Evolutionary conservation across 2,329 filamentous ascomycete genomes (phyloP).

Genomic region (Penicillium sp.): DNA sequence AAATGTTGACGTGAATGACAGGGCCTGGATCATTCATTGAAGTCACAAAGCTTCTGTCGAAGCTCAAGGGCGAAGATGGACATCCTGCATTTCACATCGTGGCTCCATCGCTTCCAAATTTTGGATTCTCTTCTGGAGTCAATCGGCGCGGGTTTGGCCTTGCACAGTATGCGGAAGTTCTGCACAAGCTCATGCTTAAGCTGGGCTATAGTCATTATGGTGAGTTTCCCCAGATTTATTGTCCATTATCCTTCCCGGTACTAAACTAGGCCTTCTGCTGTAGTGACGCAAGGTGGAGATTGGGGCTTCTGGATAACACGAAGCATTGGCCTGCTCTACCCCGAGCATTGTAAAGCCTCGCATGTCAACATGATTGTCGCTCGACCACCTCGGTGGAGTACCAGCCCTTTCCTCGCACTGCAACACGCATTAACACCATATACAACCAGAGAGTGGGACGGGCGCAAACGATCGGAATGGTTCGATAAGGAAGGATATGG

Average conservation of each 20-base stretch:
- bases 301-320: conserved; percentile 69
- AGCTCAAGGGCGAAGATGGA: conserved; percentile 39
- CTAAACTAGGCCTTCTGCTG: not conserved
- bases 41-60: conserved; percentile 43
- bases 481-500: conserved; percentile 33
- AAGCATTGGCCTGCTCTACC: conserved; percentile 61
- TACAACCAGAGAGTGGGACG: conserved; percentile 17
- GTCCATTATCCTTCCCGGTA: not conserved
- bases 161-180: conserved; percentile 64
- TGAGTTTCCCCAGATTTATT: conserved; percentile 14
- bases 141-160: conserved; percentile 54
- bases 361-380: conserved; percentile 64
- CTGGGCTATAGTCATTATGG: conserved; percentile 66
- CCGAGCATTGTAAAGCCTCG: conserved; percentile 57
- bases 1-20: conserved; percentile 26
- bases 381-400: conserved; percentile 51
- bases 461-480: conserved; percentile 19
- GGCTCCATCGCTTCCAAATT: conserved; percentile 57
- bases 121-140: conserved; percentile 54
- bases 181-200: conserved; percentile 68
- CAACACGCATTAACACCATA: conserved; percentile 24
- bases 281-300: conserved; percentile 64
- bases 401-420: conserved; percentile 57
- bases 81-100: conserved; percentile 56
- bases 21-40: conserved; percentile 68